Conservation (phyloP, 495 filamentous ascomycete species). For the Rhypophila decipiens region DNA sequence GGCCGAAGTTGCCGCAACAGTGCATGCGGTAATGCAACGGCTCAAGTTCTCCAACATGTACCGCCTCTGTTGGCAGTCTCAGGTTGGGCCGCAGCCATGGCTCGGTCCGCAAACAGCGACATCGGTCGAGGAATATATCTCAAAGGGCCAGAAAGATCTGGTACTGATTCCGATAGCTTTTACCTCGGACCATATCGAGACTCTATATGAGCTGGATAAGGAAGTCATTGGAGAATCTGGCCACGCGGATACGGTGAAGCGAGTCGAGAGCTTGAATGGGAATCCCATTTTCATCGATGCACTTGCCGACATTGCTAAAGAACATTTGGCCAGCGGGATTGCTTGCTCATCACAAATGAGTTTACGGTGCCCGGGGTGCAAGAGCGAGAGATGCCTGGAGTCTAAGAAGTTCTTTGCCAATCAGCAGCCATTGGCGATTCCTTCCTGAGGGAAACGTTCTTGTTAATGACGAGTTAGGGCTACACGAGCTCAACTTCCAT, state of each 20-base stretch:
- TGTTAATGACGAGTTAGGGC: too few species aligned
- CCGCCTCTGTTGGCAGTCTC: slow-evolving; percentile 94
- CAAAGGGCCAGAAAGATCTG: slow-evolving; percentile 85
- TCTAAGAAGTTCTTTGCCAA: slow-evolving; percentile 90
- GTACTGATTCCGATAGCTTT: slow-evolving; percentile 95
- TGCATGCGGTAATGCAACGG: slow-evolving; percentile 90
- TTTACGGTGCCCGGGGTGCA: slow-evolving; percentile 89
- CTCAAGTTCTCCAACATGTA: slow-evolving; percentile 83
- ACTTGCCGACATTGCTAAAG: slow-evolving; percentile 76
- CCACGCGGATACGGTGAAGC: slow-evolving; percentile 70
- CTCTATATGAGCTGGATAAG: slow-evolving; percentile 87
- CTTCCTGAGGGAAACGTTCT: too few species aligned
- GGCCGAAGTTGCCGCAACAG: slow-evolving; percentile 94
- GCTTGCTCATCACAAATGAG: slow-evolving; percentile 75
- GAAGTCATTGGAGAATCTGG: slow-evolving; percentile 92
- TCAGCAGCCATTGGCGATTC: slow-evolving; percentile 19
- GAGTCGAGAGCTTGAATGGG: slow-evolving; percentile 89
- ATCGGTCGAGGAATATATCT: slow-evolving; percentile 82
- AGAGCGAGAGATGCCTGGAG: slow-evolving; percentile 79
- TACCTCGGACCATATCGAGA: slow-evolving; percentile 98
- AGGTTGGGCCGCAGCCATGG: slow-evolving; percentile 94
- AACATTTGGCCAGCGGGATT: slow-evolving; percentile 65
- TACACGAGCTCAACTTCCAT: too few species aligned
- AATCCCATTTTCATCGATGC: slow-evolving; percentile 87
- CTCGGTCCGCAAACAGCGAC: slow-evolving; percentile 87